phyloP scores from a whole-genome alignment of 257 asterid genomes.

The Handroanthus guayacan region DNA sequence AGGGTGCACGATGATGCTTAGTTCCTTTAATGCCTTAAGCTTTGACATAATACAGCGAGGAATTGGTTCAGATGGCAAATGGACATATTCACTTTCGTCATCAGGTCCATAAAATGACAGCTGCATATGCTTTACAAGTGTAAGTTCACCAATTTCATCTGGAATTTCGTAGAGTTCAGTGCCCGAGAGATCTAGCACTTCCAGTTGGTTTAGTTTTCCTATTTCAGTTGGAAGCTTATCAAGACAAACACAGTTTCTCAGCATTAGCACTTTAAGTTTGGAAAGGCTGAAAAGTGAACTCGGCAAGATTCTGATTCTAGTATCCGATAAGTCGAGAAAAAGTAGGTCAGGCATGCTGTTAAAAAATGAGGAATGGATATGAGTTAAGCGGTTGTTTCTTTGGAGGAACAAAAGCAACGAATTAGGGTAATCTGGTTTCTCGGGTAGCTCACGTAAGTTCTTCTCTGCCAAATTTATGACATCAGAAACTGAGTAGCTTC shows the following conservation, averaged over 20 bases:
- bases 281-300: slow-evolving; percentile 32
- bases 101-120: slow-evolving; percentile 45
- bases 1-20: slow-evolving; percentile 45
- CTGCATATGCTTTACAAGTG: slow-evolving; percentile 28
- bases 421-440: slow-evolving; percentile 20
- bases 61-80: slow-evolving; percentile 27
- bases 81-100: slow-evolving; percentile 33
- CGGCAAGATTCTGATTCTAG: slow-evolving; percentile 40
- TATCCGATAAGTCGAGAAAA: slow-evolving; percentile 43
- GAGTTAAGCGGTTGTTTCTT: slow-evolving; percentile 32
- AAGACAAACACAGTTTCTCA: slow-evolving; percentile 35
- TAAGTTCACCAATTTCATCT: slow-evolving; percentile 36
- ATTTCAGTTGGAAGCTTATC: slow-evolving; percentile 30
- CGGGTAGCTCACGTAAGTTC: slow-evolving; percentile 28
- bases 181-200: slow-evolving; percentile 43
- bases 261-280: slow-evolving; percentile 36
- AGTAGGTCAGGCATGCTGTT: slow-evolving; percentile 24
- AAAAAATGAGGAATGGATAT: slow-evolving; percentile 38
- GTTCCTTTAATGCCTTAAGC: slow-evolving; percentile 32
- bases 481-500: not conserved
- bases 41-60: slow-evolving; percentile 31
- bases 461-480: slow-evolving; percentile 29
- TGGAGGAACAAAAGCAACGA: slow-evolving; percentile 39
- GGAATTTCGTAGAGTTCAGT: slow-evolving; percentile 38
- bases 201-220: slow-evolving; percentile 13